phyloP scores from a whole-genome alignment of 768 basidiomycete genomes.

The Tylopilus cervinicoccineus region DNA sequence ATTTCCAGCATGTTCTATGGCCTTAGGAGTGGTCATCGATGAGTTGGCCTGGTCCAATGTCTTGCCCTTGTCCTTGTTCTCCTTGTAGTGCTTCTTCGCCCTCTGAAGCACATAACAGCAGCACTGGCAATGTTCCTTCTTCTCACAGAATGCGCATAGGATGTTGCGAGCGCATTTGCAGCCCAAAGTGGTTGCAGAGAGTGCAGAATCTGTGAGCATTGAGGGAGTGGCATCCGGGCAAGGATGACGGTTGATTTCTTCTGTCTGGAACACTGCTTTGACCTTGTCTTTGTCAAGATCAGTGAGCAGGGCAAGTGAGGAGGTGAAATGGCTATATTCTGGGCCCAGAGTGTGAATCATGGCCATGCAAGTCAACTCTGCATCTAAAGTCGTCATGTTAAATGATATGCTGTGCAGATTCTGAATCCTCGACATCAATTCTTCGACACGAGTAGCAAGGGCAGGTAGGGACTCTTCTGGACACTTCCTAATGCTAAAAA shows the following conservation, averaged over 20 bases:
- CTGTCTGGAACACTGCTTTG: not conserved
- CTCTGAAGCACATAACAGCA: not conserved
- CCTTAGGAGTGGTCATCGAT: not conserved
- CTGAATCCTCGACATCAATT: constrained; percentile 5
- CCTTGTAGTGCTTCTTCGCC: not conserved
- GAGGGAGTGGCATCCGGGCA: not conserved
- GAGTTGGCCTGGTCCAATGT: no score
- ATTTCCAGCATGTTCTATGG: not conserved
- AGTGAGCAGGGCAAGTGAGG: constrained; percentile 5
- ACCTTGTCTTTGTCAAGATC: constrained; percentile 9
- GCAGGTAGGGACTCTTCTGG: not conserved
- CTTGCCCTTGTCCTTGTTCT: no score
- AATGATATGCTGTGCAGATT: not conserved
- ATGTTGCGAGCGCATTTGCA: not conserved
- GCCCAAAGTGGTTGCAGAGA: not conserved
- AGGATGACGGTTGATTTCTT: not conserved
- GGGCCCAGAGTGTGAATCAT: not conserved
- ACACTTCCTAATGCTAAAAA: no score
- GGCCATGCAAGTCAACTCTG: not conserved
- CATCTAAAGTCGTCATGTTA: not conserved
- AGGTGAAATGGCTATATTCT: not conserved
- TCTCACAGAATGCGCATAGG: not conserved
- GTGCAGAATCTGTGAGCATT: not conserved
- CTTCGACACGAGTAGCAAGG: not conserved
- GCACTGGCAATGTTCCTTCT: not conserved